Conservation (phyloP, 192 early-diverging fungal species). For the Coemansia sp. region DNA sequence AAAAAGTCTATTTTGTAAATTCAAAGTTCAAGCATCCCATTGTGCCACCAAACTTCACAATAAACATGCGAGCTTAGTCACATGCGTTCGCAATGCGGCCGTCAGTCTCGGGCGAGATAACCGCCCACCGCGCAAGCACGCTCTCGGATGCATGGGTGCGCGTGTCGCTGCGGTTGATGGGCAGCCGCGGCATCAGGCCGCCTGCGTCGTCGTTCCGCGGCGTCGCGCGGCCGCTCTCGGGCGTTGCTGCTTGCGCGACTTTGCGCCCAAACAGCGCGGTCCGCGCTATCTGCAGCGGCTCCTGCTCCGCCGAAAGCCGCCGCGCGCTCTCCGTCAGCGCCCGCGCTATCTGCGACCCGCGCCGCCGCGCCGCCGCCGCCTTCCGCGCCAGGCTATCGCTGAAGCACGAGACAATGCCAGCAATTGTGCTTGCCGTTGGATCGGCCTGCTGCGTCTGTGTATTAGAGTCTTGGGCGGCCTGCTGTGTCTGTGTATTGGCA, state of each 20-base stretch:
- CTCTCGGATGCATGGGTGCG: constrained; percentile 32
- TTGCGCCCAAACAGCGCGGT: constrained; percentile 28
- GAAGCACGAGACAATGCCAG: constrained; percentile 21
- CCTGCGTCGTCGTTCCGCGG: constrained; percentile 37
- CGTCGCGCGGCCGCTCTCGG: constrained; percentile 10
- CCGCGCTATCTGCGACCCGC: constrained; percentile 11
- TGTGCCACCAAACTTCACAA: no score
- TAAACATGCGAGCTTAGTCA: no score
- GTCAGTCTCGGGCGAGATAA: constrained; percentile 54
- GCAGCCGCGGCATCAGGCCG: constrained; percentile 33
- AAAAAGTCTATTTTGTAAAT: neutral
- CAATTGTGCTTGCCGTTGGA: constrained; percentile 12
- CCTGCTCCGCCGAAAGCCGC: constrained; percentile 24
- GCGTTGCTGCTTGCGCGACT: neutral
- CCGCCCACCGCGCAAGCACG: constrained; percentile 57
- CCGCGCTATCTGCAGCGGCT: constrained; percentile 31
- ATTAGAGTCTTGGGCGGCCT: neutral
- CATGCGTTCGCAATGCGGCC: constrained; percentile 51
- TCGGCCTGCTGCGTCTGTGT: neutral
- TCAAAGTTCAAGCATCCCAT: neutral
- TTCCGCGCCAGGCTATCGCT: constrained; percentile 15
- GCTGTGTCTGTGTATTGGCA: neutral
- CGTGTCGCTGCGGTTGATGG: constrained; percentile 33
- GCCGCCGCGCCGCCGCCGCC: constrained; percentile 12
- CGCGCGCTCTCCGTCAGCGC: constrained; percentile 30